Evolutionary conservation across 768 basidiomycete genomes (phyloP), one percentile per base, ranked within the genome.

Genomic region (Dictyophora rubrovolvata): DNA sequence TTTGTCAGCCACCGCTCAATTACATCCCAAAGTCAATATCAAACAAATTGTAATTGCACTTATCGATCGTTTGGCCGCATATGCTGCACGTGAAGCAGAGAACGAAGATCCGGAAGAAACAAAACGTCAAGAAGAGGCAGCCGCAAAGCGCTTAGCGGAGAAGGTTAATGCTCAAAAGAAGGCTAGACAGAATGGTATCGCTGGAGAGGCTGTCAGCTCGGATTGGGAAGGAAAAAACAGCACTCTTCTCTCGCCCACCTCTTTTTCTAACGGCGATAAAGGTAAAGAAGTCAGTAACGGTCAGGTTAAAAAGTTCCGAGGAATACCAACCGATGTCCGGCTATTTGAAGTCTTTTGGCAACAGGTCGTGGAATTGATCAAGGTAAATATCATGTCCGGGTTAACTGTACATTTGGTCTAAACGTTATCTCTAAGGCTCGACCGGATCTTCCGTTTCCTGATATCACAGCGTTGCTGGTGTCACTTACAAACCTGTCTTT

Each of bases 291-390:
- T 78, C 69, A 87, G 83, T 64, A 63, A 58, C 55, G 59, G 55
- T 46, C 61, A 48, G 60, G 14, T 73, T 36, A 82, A 79, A 66
- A 96, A 94, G 71, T 98, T 96, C 75, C 77, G 96, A 69, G 96
- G 96, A 18, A 85, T 98, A 48, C 96, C 96, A 8, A 89, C 93
- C 69, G 81, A 97, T 63, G 96, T 96, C 21, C 90, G 87, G 67
- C 72, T 99, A 54, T 99, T 99, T 62, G 96, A 99, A 69, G 93
- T 98, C 11, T 99, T 98, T 70, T 99, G 96, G 95, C 86, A 89
- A 63, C 96, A 99, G 69, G 92, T 98, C 5, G 94, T 98, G 11
- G 88, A 96, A 69, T 82, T 99, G 23, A 94, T 99, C 77, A 96
- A 94, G 82, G 93, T 91, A 64, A 18, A 80, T 68, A 18, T 9